Evolutionary conservation across 2,329 filamentous ascomycete species (phyloP).

Genomic region (Cercospora sp.): DNA sequence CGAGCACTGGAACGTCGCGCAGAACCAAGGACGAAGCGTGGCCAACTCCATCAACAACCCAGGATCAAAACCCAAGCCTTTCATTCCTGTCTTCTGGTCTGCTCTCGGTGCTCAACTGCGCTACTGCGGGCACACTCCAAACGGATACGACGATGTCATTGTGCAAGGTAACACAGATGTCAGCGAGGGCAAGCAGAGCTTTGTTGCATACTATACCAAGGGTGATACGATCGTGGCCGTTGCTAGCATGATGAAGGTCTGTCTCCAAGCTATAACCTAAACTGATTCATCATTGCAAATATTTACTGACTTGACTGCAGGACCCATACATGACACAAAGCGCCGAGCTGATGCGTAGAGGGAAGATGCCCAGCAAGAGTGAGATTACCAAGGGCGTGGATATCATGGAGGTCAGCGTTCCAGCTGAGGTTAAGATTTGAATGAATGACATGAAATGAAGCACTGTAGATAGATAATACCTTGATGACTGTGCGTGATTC

Average conservation of each 20-base stretch:
- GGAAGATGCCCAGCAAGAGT: slow-evolving; percentile 79
- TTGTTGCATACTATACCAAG: slow-evolving; percentile 84
- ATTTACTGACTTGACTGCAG: slow-evolving; percentile 38
- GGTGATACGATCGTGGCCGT: slow-evolving; percentile 87
- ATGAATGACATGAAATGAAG: background rate
- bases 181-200: slow-evolving; percentile 65
- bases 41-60: slow-evolving; percentile 75
- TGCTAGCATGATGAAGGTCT: slow-evolving; percentile 86
- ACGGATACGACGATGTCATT: slow-evolving; percentile 84
- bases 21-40: slow-evolving; percentile 81
- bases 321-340: slow-evolving; percentile 84
- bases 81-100: slow-evolving; percentile 97
- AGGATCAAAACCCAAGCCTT: slow-evolving; percentile 62
- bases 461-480: background rate
- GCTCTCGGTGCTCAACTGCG: slow-evolving; percentile 84
- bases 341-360: slow-evolving; percentile 79
- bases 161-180: slow-evolving; percentile 72
- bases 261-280: no score
- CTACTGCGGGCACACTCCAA: slow-evolving; percentile 84
- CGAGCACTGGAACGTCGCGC: slow-evolving; percentile 98
- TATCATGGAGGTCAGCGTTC: slow-evolving; percentile 48
- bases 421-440: slow-evolving; percentile 43
- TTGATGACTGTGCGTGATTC: background rate
- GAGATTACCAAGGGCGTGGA: slow-evolving; percentile 66
- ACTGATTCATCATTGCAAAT: no score